Evolutionary conservation across 495 filamentous ascomycete species (phyloP).

Genomic region (Lasiosphaeriaceae sp.): DNA sequence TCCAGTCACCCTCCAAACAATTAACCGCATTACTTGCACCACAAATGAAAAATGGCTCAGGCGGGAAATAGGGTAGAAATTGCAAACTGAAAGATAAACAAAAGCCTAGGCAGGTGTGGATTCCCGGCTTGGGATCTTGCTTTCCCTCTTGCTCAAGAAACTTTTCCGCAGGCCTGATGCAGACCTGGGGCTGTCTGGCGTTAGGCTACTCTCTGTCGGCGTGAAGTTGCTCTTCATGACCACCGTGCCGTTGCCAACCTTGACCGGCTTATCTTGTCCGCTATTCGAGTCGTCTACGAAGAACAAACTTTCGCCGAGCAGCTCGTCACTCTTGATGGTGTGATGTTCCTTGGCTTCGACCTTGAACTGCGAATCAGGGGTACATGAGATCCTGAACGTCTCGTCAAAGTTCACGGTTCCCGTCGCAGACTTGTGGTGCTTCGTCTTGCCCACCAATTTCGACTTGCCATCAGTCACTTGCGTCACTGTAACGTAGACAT

Average conservation of each 20-base stretch:
- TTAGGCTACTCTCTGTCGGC: constrained; percentile 24
- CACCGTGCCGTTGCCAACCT: constrained; percentile 64
- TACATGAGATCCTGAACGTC: constrained; percentile 70
- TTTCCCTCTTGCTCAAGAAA: constrained; percentile 52
- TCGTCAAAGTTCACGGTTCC: constrained; percentile 69
- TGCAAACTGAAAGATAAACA: not conserved
- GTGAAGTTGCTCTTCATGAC: constrained; percentile 63
- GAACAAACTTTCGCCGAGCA: constrained; percentile 79
- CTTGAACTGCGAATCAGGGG: constrained; percentile 82
- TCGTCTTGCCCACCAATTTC: constrained; percentile 85
- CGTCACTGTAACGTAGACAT: constrained; percentile 74
- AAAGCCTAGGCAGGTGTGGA: not conserved
- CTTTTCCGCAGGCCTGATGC: constrained; percentile 37
- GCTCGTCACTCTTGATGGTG: constrained; percentile 74
- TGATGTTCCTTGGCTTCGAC: constrained; percentile 78
- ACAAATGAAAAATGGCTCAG: too few species aligned
- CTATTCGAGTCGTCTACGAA: constrained; percentile 80
- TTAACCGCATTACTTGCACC: too few species aligned
- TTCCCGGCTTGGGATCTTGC: constrained; percentile 9
- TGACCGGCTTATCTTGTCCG: constrained; percentile 69
- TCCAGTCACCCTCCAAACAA: not conserved
- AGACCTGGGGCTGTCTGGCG: constrained; percentile 52
- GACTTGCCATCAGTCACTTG: constrained; percentile 56
- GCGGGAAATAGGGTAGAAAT: not conserved
- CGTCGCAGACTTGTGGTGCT: constrained; percentile 63